Conservation (phyloP, 1,284 basidiomycete species). For the Athelia psychrophila region DNA sequence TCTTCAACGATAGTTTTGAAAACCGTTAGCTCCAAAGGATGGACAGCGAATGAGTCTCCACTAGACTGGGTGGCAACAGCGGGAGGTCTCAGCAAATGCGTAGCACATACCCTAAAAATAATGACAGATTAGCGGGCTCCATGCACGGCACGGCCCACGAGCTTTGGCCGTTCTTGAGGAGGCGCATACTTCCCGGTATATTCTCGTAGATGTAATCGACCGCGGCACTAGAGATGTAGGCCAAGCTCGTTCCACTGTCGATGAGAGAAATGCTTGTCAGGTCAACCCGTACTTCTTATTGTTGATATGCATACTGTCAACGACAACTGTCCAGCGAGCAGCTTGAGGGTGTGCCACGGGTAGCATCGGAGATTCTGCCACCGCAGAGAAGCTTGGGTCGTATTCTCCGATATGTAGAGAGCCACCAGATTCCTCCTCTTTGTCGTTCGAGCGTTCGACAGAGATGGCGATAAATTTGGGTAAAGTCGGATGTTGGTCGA, state of each 20-base stretch:
- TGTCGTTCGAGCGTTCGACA: conserved; percentile 36
- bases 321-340: conserved; percentile 37
- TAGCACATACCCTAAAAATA: conserved; percentile 36
- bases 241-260: conserved; percentile 42
- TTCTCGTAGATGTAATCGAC: conserved; percentile 36
- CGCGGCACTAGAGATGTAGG: conserved; percentile 29
- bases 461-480: conserved; percentile 40
- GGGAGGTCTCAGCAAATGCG: too few relatives aligned
- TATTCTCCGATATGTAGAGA: conserved; percentile 42
- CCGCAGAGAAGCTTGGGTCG: conserved; percentile 27
- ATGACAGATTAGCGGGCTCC: conserved; percentile 34
- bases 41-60: conserved; percentile 34
- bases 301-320: conserved; percentile 35
- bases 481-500: conserved; percentile 30
- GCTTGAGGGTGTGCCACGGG: conserved; percentile 29
- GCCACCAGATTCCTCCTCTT: conserved; percentile 34
- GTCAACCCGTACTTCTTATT: conserved; percentile 19
- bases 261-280: conserved; percentile 34
- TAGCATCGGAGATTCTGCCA: conserved; percentile 29
- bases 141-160: conserved; percentile 43
- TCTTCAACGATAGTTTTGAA: conserved; percentile 21
- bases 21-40: conserved; percentile 43
- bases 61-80: too few relatives aligned
- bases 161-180: conserved; percentile 15
- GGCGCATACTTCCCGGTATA: conserved; percentile 31